Base-by-base conservation (phyloP, 1,139 yeast genomes). In the Candida sp. region DNA sequence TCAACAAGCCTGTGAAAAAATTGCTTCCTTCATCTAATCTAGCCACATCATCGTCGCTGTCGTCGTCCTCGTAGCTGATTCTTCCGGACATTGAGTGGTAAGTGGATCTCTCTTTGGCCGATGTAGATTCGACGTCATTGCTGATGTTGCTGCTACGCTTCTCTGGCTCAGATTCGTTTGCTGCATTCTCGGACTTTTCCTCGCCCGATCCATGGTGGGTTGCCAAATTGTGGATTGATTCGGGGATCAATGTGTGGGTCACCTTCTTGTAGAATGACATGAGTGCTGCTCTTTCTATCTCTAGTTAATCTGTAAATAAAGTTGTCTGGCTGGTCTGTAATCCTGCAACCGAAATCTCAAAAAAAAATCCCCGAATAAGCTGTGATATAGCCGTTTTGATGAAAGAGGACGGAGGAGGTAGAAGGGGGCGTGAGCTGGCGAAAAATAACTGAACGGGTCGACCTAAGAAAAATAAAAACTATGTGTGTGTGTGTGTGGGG, bases 1-100 rank as follows among this genome's bases (percentile, higher is more conserved):
- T 78, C 44, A 83, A 63, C 47, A 82, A 58, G 1, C 80, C 78
- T 1, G 80, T 82, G 57, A 83, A 62, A 49, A 63, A 66, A 51
- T 60, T 61, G 44, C 56, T 58, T 3, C 63, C 56, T 17, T 59
- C 68, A 4, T 58, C 57, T 2, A 69, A 63, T 22, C 44, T 47
- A 7, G 49, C 54, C 22, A 68, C 73, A 5, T 61, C 68, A 1
- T 65, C 72, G 2, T 52, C 58, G 22, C 50, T 59, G 1, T 49
- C 52, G 6, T 55, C 58, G 44, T 53, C 58, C 28, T 54, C 55
- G 45, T 46, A 27, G 30, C 25, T 17, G n/a, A 44, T 6, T 37
- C 47, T 35, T 28, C 47, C 47, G 1, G 47, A 44, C 23, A 44
- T 25, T 7, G 47, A 37, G 5, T 25, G 35, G 23, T 44, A 34